A percentile compares a stretch with the other conserved stretches of the same genome.
Conservation (phyloP, 1,284 basidiomycete species). For the Phellinidium pouzarii region DNA sequence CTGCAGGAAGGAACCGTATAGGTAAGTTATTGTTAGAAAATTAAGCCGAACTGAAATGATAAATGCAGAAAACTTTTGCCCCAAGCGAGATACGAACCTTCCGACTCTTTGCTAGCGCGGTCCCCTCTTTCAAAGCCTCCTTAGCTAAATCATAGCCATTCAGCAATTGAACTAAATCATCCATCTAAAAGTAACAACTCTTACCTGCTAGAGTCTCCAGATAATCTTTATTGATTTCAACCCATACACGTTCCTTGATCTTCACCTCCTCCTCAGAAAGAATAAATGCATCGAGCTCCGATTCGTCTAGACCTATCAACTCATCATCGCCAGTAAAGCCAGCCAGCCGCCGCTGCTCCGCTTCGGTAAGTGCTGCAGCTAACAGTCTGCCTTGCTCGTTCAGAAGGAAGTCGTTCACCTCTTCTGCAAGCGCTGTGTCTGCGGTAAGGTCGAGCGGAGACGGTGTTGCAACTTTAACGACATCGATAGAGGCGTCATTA, state of each 20-base stretch:
- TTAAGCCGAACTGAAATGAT: conserved; percentile 19
- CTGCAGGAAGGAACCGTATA: conserved; percentile 30
- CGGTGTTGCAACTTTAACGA: background rate
- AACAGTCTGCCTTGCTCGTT: conserved; percentile 51
- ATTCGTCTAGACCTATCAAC: conserved; percentile 82
- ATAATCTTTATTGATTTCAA: conserved; percentile 93
- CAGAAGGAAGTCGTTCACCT: conserved; percentile 57
- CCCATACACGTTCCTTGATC: conserved; percentile 94
- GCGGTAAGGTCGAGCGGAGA: conserved; percentile 39
- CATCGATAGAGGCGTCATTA: background rate
- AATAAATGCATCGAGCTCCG: conserved; percentile 84
- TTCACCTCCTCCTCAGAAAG: conserved; percentile 81
- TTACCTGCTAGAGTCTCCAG: conserved; percentile 82
- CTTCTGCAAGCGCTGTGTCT: conserved; percentile 51
- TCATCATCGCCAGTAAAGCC: conserved; percentile 52
- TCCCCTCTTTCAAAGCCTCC: conserved; percentile 48
- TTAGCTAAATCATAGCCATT: conserved; percentile 51
- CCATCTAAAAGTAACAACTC: conserved; percentile 25
- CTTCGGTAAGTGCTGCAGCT: conserved; percentile 54
- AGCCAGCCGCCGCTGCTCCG: conserved; percentile 49
- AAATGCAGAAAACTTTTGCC: conserved; percentile 23
- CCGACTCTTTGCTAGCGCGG: conserved; percentile 48
- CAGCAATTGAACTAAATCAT: conserved; percentile 31
- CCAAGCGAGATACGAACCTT: conserved; percentile 59
- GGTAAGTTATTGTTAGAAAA: conserved; percentile 1